phyloP scores from a whole-genome alignment of 2,329 filamentous ascomycete species.

The Zelopaecilomyces penicillatus region DNA sequence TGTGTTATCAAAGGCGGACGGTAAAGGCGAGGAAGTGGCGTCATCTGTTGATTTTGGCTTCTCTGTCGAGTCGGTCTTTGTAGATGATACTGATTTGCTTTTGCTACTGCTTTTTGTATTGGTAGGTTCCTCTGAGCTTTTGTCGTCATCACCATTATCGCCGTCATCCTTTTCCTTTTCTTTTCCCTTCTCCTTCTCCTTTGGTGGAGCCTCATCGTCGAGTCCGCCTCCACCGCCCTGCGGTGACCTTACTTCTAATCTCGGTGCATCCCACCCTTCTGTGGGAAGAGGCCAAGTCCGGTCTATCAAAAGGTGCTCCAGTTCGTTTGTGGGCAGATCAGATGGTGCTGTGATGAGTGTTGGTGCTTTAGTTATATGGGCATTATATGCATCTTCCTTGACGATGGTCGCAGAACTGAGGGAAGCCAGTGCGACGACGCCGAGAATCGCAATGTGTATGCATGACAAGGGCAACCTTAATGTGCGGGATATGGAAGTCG shows the following conservation, averaged over 20 bases:
- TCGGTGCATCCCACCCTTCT: too few relatives aligned
- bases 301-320: too few relatives aligned
- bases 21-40: constrained; percentile 32
- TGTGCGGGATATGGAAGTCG: too few relatives aligned
- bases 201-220: background rate
- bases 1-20: constrained; percentile 59
- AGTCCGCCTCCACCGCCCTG: background rate
- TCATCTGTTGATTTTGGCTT: too few relatives aligned
- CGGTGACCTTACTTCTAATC: background rate
- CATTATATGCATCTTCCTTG: constrained; percentile 1
- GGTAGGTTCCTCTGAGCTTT: background rate
- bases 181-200: constrained; percentile 10
- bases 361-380: constrained; percentile 2
- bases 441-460: constrained; percentile 3
- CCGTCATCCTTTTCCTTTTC: constrained; percentile 9
- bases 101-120: constrained; percentile 11
- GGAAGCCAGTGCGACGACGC: constrained; percentile 5
- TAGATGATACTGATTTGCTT: background rate
- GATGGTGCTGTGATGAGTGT: too few relatives aligned
- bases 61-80: background rate
- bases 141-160: background rate
- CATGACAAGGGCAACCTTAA: background rate
- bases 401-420: constrained; percentile 4
- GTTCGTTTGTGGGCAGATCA: too few relatives aligned
- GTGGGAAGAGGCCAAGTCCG: too few relatives aligned